Evolutionary conservation across 352 stramenopile genomes (phyloP).

Genomic region (Pythium brassicae): DNA sequence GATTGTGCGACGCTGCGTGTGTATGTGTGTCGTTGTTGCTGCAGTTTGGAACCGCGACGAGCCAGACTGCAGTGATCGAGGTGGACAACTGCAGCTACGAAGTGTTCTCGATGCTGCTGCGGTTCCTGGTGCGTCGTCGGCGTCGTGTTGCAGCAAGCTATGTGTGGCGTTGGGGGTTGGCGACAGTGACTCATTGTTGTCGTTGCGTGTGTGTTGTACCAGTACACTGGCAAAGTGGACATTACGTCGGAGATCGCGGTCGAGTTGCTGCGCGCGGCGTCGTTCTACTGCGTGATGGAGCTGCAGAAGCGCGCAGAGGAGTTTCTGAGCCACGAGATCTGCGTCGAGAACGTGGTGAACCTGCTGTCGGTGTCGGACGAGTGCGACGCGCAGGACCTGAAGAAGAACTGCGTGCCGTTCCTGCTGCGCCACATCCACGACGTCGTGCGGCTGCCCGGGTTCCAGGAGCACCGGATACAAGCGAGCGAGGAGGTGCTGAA

Average conservation of each 20-base stretch:
- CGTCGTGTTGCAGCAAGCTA: slow-evolving; percentile 1
- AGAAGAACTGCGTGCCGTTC: slow-evolving; percentile 84
- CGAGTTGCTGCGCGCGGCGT: slow-evolving; percentile 71
- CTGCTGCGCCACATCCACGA: slow-evolving; percentile 86
- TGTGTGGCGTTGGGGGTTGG: too few relatives aligned
- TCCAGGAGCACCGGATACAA: slow-evolving; percentile 69
- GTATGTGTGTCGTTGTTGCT: slow-evolving; percentile 10
- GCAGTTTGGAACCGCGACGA: slow-evolving; percentile 78
- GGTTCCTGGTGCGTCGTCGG: slow-evolving; percentile 64
- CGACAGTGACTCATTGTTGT: neutral
- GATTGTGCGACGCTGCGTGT: slow-evolving; percentile 9
- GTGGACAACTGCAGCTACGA: slow-evolving; percentile 88
- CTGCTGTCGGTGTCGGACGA: slow-evolving; percentile 72
- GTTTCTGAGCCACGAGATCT: slow-evolving; percentile 78
- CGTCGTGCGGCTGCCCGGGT: slow-evolving; percentile 71
- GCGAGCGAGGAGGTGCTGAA: slow-evolving; percentile 83
- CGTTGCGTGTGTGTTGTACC: slow-evolving; percentile 5
- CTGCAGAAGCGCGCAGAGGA: slow-evolving; percentile 81
- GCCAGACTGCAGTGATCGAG: slow-evolving; percentile 82
- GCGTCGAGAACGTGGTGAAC: slow-evolving; percentile 76
- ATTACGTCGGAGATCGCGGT: slow-evolving; percentile 81
- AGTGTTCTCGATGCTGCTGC: slow-evolving; percentile 81
- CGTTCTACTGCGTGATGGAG: slow-evolving; percentile 81
- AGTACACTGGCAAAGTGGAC: slow-evolving; percentile 87
- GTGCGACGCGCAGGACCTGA: slow-evolving; percentile 74